These are phyloP conservation scores for Neobulgaria alba DNA, from an alignment of 2,329 filamentous ascomycete species.

Conservation along the genomic window DNA sequence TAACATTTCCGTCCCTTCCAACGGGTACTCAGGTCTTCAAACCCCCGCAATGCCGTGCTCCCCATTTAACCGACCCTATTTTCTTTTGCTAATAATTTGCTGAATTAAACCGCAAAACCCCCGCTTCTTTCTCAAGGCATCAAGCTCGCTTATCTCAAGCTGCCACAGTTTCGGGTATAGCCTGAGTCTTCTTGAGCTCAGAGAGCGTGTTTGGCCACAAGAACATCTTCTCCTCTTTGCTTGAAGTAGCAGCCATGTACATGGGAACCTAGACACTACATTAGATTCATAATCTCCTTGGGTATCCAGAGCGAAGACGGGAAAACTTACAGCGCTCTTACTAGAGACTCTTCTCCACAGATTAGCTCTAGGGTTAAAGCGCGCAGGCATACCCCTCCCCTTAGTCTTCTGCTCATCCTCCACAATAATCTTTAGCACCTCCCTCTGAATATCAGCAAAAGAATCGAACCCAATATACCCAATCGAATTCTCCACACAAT, in stretches of 20 bases:
- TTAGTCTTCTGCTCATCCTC: slow-evolving; percentile 54
- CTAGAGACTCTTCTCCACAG: slow-evolving; percentile 57
- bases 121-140: no score
- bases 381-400: slow-evolving; percentile 47
- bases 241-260: slow-evolving; percentile 42
- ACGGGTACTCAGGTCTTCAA: no score
- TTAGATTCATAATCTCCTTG: background rate
- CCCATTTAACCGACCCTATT: no score
- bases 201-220: slow-evolving; percentile 53
- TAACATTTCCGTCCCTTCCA: no score
- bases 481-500: slow-evolving; percentile 54
- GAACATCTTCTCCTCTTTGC: slow-evolving; percentile 52
- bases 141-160: no score
- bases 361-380: slow-evolving; percentile 61
- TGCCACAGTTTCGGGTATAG: slow-evolving; percentile 17
- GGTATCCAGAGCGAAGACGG: background rate
- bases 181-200: slow-evolving; percentile 29
- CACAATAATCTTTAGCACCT: slow-evolving; percentile 47
- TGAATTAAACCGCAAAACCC: no score
- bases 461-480: slow-evolving; percentile 55
- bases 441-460: slow-evolving; percentile 55
- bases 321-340: slow-evolving; percentile 37
- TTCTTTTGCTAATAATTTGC: no score
- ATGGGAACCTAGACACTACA: slow-evolving; percentile 31
- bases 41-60: no score